Base-by-base conservation (phyloP, 768 basidiomycete species). In the Tylopilus vinaceipallidus region DNA sequence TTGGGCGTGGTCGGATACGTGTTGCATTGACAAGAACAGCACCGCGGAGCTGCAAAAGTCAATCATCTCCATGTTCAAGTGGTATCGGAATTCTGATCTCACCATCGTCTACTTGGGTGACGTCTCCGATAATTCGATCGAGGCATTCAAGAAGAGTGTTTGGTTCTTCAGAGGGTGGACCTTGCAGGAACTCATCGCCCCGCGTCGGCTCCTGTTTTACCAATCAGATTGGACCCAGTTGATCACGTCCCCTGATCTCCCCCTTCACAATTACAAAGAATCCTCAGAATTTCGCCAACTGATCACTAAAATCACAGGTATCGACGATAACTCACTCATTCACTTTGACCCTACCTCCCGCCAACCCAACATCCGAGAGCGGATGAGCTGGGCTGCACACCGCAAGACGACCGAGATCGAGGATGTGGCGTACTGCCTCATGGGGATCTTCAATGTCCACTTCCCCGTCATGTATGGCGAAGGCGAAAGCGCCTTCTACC, bases 391-490 rank as follows among this genome's bases (percentile, higher is more conserved):
- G 66, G 67, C 67, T 11, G 56, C 65, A 0, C 52, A 29, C 36
- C 64, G 66, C 46, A 57, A 57, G 53, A 67, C 66, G 20, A 67
- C 63, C 7, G 53, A 60, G 47, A 13, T 55, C 33, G 66, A 69
- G 37, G 66, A 69, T 48, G 41, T 45, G 12, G 63, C 67, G 6
- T 67, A 67, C 35, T 58, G 49, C 24, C 53, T 67, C 37, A 61
- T 67, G 57, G 67, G 63, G 12, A 49, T 67, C 38, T 62, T 67
- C 24, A 52, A 58, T 24, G 61, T 65, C 17, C 54, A 58, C 33
- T 47, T 67, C 40, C 56, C 67, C 12, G 59, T 67, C 37, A 52
- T 57, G 54, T 67, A 69, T 35, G 67, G 67, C 26, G 67, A 63
- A 29, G 63, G 59, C 23, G 49, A 45, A 7, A 44, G 56, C 13